These are phyloP conservation scores for Mycena rosella DNA, from an alignment of 768 basidiomycete genomes.

Conservation along the genomic window DNA sequence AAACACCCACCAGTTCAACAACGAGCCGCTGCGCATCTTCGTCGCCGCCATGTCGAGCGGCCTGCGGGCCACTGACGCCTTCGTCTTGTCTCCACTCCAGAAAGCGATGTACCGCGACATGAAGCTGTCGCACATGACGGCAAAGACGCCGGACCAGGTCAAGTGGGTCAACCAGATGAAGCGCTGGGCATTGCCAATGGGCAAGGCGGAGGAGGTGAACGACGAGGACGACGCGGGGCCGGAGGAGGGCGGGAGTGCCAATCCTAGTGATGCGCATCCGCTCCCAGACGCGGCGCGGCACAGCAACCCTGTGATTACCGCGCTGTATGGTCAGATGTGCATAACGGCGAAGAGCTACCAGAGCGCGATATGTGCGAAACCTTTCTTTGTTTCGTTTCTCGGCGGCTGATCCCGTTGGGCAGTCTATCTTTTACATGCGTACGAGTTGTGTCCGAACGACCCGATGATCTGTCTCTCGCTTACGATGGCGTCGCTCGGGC, in stretches of 20 bases:
- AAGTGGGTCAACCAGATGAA: constrained; percentile 73
- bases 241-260: constrained; percentile 37
- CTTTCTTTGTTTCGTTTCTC: background rate
- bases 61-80: constrained; percentile 76
- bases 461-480: constrained; percentile 88
- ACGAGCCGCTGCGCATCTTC: constrained; percentile 86
- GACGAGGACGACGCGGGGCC: constrained; percentile 56
- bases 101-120: constrained; percentile 89
- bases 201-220: constrained; percentile 56
- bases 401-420: background rate
- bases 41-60: constrained; percentile 81
- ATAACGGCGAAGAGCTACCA: constrained; percentile 91
- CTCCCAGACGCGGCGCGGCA: constrained; percentile 71
- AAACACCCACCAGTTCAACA: constrained; percentile 84
- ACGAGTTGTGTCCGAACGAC: constrained; percentile 87
- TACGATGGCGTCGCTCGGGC: constrained; percentile 89
- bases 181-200: constrained; percentile 64
- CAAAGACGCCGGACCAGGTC: constrained; percentile 71
- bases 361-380: constrained; percentile 89
- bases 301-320: constrained; percentile 76
- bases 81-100: constrained; percentile 84
- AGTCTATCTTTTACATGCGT: constrained; percentile 94
- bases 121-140: constrained; percentile 73
- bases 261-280: constrained; percentile 13
- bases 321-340: constrained; percentile 89